A percentile compares a stretch with the other conserved stretches of the same genome.
Conservation (phyloP, 2,329 filamentous ascomycete genomes). For the Pleurostoma richardsiae region DNA sequence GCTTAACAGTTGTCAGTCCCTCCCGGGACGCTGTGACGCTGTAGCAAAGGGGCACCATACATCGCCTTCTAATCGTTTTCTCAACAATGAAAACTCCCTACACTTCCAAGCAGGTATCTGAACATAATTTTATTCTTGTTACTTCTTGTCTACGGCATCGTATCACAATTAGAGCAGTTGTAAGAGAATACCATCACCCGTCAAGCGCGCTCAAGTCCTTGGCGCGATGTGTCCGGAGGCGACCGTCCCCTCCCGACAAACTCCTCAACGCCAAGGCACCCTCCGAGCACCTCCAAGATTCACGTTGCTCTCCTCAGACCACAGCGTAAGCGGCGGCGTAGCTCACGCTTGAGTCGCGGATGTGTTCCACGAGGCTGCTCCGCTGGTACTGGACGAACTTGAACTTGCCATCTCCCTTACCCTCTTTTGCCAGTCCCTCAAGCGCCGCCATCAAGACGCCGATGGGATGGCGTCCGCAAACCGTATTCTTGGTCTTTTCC, state of each 20-base stretch:
- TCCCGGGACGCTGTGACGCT: too few species aligned
- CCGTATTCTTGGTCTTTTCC: conserved; percentile 74
- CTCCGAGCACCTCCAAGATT: conserved; percentile 1
- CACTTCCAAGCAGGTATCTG: too few species aligned
- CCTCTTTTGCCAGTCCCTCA: conserved; percentile 52
- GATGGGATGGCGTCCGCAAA: conserved; percentile 93
- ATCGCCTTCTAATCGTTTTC: too few species aligned
- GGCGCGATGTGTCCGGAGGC: not conserved
- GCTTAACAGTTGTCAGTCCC: too few species aligned
- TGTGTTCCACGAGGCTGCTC: conserved; percentile 66
- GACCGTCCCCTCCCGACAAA: too few species aligned
- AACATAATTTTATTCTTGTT: too few species aligned
- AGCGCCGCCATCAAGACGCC: conserved; percentile 87
- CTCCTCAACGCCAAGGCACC: not conserved
- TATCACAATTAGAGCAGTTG: too few species aligned
- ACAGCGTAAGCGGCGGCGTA: conserved; percentile 91
- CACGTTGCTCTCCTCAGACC: conserved; percentile 34
- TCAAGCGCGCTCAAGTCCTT: not conserved
- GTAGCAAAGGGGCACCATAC: too few species aligned
- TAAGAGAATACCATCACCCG: not conserved
- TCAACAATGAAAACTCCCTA: too few species aligned
- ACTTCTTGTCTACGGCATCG: too few species aligned
- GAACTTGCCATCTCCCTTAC: conserved; percentile 51
- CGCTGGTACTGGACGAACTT: conserved; percentile 82
- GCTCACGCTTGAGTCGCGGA: conserved; percentile 81